phyloP scores from a whole-genome alignment of 371 early-diverging fungal genomes.

The Mortierella sp. region DNA sequence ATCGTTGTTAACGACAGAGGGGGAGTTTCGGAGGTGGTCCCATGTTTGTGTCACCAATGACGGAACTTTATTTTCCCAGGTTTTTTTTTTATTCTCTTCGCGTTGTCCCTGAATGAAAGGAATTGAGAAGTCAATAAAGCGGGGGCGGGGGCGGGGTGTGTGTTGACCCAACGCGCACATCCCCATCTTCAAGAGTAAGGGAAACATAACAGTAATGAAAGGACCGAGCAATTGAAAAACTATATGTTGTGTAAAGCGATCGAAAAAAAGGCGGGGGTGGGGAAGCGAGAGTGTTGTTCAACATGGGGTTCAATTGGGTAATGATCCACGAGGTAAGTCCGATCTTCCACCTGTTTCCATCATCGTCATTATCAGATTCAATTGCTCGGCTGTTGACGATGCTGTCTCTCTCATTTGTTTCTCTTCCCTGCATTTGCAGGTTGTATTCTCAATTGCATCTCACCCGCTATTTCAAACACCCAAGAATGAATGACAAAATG shows the following conservation, averaged over 20 bases:
- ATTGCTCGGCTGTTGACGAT: neutral
- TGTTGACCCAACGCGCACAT: neutral
- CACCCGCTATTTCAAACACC: no score
- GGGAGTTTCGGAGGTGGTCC: slow-evolving; percentile 17
- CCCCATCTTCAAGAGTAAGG: neutral
- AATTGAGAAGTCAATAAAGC: neutral
- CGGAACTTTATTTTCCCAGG: slow-evolving; percentile 39
- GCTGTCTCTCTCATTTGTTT: slow-evolving; percentile 1
- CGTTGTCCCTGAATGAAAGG: neutral
- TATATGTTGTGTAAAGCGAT: no score
- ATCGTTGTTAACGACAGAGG: neutral
- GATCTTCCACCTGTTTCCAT: neutral
- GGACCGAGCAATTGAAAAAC: neutral
- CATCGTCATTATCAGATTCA: no score
- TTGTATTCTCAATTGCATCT: no score
- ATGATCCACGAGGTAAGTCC: neutral
- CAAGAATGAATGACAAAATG: neutral
- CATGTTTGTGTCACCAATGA: slow-evolving; percentile 23
- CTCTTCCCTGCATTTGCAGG: neutral
- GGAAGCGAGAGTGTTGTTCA: neutral
- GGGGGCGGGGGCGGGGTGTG: neutral
- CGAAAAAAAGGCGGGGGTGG: slow-evolving; percentile 2
- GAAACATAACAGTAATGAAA: neutral
- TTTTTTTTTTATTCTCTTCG: slow-evolving; percentile 20
- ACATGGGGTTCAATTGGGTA: neutral